A percentile compares a stretch with the other conserved stretches of the same genome.
Conservation (phyloP, 768 basidiomycete genomes). For the Lactifluus volemus region DNA sequence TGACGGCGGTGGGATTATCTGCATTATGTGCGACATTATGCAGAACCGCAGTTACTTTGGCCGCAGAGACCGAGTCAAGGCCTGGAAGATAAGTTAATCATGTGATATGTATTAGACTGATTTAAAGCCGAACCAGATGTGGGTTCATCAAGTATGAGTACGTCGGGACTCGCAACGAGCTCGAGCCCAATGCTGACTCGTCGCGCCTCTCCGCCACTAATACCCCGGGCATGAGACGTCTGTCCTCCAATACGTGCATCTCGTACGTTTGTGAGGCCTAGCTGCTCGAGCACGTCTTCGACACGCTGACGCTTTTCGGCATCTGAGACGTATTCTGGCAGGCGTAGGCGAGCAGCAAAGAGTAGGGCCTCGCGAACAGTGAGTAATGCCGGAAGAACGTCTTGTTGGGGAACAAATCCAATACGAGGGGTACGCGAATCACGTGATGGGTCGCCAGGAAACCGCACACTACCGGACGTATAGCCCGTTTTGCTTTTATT, state of each 20-base stretch:
- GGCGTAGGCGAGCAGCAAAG: conserved; percentile 77
- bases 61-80: conserved; percentile 23
- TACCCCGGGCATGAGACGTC: conserved; percentile 56
- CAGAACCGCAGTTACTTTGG: conserved; percentile 35
- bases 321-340: conserved; percentile 63
- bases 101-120: conserved; percentile 4
- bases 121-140: conserved; percentile 46
- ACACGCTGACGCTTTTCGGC: conserved; percentile 61
- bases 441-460: conserved; percentile 35
- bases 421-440: conserved; percentile 39
- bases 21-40: conserved; percentile 61
- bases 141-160: conserved; percentile 57
- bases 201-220: conserved; percentile 62
- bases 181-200: conserved; percentile 51
- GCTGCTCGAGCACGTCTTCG: conserved; percentile 59
- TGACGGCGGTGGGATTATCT: conserved; percentile 55
- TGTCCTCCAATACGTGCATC: conserved; percentile 62
- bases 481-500: conserved; percentile 71
- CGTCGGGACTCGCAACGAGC: conserved; percentile 49
- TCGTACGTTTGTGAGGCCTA: conserved; percentile 64
- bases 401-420: conserved; percentile 84
- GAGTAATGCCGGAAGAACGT: conserved; percentile 63
- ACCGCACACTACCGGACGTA: conserved; percentile 51
- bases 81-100: conserved; percentile 28
- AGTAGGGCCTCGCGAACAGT: conserved; percentile 54